phyloP scores from a whole-genome alignment of 23 red algal genomes.

The Porphyridium purpureum region DNA sequence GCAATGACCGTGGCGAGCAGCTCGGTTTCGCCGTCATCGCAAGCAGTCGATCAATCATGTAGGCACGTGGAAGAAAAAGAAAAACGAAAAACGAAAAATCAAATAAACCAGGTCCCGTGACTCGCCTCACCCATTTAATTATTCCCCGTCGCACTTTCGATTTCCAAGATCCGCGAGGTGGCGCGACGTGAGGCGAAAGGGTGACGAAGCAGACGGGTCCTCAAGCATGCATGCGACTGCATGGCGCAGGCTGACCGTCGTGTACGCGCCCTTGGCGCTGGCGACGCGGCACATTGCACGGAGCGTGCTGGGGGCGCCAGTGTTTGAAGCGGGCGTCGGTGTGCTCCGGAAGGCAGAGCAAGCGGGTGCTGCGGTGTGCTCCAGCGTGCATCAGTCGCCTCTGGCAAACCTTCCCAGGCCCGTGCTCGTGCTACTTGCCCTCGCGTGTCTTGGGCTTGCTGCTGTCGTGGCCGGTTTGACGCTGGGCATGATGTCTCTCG shows the following conservation, averaged over 20 bases:
- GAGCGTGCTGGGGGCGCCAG: too few species aligned
- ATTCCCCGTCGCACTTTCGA: not conserved
- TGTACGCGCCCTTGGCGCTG: not conserved
- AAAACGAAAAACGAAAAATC: not conserved
- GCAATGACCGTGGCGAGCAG: not conserved
- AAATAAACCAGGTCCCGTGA: not conserved
- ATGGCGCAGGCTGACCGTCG: not conserved
- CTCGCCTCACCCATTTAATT: too few species aligned
- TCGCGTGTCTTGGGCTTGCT: constrained; percentile 2
- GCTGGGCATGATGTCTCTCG: constrained; percentile 48
- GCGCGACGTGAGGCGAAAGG: not conserved
- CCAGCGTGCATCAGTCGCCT: too few species aligned
- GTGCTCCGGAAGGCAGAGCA: too few species aligned
- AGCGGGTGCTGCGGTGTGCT: too few species aligned
- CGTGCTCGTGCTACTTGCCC: not conserved
- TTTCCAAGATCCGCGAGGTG: not conserved
- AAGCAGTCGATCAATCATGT: not conserved
- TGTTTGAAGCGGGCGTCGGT: too few species aligned
- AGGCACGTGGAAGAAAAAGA: not conserved
- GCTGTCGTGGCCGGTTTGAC: constrained; percentile 32
- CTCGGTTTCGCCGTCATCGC: not conserved
- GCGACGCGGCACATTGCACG: too few species aligned
- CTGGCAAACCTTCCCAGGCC: too few species aligned
- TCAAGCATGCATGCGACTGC: not conserved
- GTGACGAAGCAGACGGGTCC: not conserved